Percentiles rank a stretch among this genome's conserved stretches.
Evolutionary conservation across 768 basidiomycete species (phyloP).

Genomic region (Hygrophoropsis aurantiaca): DNA sequence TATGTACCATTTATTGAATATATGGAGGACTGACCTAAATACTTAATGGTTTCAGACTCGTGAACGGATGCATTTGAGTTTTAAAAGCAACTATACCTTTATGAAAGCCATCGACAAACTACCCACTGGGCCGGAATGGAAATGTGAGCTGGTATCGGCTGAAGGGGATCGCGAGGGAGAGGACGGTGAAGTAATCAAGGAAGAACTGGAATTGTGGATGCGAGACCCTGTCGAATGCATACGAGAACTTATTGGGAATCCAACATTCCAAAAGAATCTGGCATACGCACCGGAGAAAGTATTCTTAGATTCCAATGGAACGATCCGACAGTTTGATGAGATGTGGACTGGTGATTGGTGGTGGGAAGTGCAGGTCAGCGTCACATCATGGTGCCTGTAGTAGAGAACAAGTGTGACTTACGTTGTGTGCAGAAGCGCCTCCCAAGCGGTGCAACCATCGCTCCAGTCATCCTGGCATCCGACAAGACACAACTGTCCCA

Average conservation of each 20-base stretch:
- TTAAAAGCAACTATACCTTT: constrained; percentile 20
- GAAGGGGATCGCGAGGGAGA: constrained; percentile 14
- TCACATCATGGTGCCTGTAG: too few species aligned
- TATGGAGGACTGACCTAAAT: too few species aligned
- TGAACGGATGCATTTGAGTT: constrained; percentile 14
- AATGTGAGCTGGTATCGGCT: constrained; percentile 16
- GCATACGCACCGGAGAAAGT: constrained; percentile 1
- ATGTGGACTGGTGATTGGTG: constrained; percentile 27
- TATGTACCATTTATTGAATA: constrained; percentile 2
- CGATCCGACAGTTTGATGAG: constrained; percentile 9
- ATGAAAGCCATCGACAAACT: constrained; percentile 22
- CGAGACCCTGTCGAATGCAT: constrained; percentile 32
- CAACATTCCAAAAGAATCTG: constrained; percentile 9
- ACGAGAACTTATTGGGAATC: constrained; percentile 29
- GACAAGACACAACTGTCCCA: constrained; percentile 45
- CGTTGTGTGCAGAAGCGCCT: not conserved
- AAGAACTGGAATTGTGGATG: constrained; percentile 26
- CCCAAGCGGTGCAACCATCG: constrained; percentile 11
- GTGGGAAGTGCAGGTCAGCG: constrained; percentile 19
- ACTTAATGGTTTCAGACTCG: constrained; percentile 2
- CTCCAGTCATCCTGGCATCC: constrained; percentile 23
- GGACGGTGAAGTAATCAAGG: constrained; percentile 4
- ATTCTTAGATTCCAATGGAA: constrained; percentile 4
- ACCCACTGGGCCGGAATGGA: constrained; percentile 17
- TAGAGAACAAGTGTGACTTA: not conserved